These are phyloP conservation scores for Saturnispora kantuleensis DNA, from an alignment of 805 yeast species.

Conservation along the genomic window DNA sequence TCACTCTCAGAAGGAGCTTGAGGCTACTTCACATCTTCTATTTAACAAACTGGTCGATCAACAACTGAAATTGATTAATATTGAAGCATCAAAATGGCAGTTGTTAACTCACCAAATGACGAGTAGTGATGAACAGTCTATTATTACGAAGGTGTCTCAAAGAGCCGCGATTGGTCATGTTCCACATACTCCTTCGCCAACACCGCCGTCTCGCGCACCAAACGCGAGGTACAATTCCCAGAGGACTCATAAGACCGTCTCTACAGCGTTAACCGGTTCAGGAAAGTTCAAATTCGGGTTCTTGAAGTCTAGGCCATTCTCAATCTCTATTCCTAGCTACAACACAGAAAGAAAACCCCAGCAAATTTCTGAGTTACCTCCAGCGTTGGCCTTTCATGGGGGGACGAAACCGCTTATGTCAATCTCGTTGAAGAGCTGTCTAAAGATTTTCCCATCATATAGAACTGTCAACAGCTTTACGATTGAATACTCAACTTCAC, in stretches of 20 bases:
- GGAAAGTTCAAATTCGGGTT: slow-evolving; percentile 24
- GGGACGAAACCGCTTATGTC: slow-evolving; percentile 40
- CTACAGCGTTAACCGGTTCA: slow-evolving; percentile 4
- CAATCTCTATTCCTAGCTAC: slow-evolving; percentile 31
- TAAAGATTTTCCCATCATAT: slow-evolving; percentile 42
- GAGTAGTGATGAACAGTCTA: neutral
- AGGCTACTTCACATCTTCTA: slow-evolving; percentile 26
- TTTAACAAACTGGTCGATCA: slow-evolving; percentile 36
- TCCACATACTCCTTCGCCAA: too few relatives aligned
- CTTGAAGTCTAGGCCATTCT: slow-evolving; percentile 45
- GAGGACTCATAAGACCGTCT: too few relatives aligned
- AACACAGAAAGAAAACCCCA: slow-evolving; percentile 25
- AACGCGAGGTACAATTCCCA: too few relatives aligned
- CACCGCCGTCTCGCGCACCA: too few relatives aligned
- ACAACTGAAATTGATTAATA: slow-evolving; percentile 41
- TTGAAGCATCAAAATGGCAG: slow-evolving; percentile 33
- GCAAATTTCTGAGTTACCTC: slow-evolving; percentile 49
- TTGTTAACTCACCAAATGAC: slow-evolving; percentile 11
- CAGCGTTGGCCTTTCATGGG: slow-evolving; percentile 22
- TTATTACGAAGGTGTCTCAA: too few relatives aligned
- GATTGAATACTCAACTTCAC: slow-evolving; percentile 24
- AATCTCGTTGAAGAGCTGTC: slow-evolving; percentile 35
- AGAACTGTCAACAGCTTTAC: slow-evolving; percentile 40
- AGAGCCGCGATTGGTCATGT: too few relatives aligned
- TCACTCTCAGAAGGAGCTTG: slow-evolving; percentile 22